These are phyloP conservation scores for Ormosia semicastrata DNA, from an alignment of 306 rosid species.

Conservation along the genomic window DNA sequence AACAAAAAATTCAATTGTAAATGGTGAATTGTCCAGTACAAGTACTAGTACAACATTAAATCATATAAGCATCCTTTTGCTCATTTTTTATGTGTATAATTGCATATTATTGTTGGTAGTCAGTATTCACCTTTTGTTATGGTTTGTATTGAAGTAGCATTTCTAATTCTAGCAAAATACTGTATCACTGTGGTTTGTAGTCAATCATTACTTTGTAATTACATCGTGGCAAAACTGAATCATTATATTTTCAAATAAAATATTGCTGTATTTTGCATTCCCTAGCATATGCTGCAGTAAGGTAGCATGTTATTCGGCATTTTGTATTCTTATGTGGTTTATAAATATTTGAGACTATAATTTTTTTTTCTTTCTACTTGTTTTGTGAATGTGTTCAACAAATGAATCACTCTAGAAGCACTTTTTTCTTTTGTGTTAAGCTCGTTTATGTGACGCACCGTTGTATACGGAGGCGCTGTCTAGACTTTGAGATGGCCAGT, in stretches of 20 bases:
- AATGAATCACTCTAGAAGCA: neutral
- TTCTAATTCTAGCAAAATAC: conserved; percentile 21
- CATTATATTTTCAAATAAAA: neutral
- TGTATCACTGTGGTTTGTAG: neutral
- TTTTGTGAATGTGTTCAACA: neutral
- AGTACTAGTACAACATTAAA: neutral
- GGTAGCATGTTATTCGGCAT: neutral
- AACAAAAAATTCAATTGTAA: neutral
- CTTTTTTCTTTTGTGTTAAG: conserved; percentile 39
- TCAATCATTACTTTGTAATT: neutral
- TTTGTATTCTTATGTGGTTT: neutral
- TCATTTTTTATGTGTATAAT: neutral
- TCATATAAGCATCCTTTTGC: neutral
- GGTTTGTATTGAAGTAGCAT: neutral
- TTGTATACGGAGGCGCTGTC: conserved; percentile 77
- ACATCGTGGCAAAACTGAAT: neutral
- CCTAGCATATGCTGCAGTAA: neutral
- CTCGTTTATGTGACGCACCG: conserved; percentile 56
- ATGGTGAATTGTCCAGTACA: neutral
- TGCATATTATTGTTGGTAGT: neutral
- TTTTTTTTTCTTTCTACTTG: neutral
- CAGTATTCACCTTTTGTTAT: neutral
- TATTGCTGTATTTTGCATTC: neutral
- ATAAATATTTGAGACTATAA: neutral
- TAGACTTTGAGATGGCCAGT: conserved; percentile 76